These are phyloP conservation scores for Saprolegnia diclina DNA, from an alignment of 352 stramenopile genomes.

Conservation along the genomic window DNA sequence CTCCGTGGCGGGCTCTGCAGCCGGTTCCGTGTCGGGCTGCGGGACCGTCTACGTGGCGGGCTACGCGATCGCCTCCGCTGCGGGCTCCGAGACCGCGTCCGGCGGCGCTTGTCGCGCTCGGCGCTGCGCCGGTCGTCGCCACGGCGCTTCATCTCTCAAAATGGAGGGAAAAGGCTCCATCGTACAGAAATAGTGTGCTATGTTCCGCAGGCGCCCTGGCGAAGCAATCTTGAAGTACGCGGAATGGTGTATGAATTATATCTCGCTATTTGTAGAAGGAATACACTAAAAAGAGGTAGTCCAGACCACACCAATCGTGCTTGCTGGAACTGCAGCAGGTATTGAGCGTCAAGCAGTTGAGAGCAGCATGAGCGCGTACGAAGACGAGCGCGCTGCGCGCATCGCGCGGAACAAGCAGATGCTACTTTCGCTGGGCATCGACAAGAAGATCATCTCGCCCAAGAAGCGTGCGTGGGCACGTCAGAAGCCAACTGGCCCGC, in stretches of 20 bases:
- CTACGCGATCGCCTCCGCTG: too few species aligned
- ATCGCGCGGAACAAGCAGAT: constrained; percentile 25
- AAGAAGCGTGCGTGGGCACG: neutral
- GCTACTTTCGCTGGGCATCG: constrained; percentile 21
- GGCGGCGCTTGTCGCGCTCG: neutral
- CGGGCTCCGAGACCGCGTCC: too few species aligned
- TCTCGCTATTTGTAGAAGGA: too few species aligned
- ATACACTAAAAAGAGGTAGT: neutral
- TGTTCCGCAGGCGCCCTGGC: too few species aligned
- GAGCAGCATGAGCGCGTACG: constrained; percentile 2
- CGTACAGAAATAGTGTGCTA: neutral
- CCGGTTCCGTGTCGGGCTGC: too few species aligned
- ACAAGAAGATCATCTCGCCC: constrained; percentile 16
- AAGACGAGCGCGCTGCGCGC: constrained; percentile 17
- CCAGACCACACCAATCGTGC: too few species aligned
- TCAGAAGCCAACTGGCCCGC: neutral
- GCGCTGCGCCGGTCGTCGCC: neutral
- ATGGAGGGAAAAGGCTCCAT: neutral
- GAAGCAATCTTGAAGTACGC: too few species aligned
- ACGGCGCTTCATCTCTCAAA: constrained; percentile 4
- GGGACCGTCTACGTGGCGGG: too few species aligned
- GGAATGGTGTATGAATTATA: too few species aligned
- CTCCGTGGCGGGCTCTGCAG: too few species aligned
- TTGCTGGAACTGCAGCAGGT: neutral
- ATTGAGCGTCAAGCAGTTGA: neutral